Base-by-base conservation (phyloP, 2,329 filamentous ascomycete genomes). In the Pseudocercospora ulei region DNA sequence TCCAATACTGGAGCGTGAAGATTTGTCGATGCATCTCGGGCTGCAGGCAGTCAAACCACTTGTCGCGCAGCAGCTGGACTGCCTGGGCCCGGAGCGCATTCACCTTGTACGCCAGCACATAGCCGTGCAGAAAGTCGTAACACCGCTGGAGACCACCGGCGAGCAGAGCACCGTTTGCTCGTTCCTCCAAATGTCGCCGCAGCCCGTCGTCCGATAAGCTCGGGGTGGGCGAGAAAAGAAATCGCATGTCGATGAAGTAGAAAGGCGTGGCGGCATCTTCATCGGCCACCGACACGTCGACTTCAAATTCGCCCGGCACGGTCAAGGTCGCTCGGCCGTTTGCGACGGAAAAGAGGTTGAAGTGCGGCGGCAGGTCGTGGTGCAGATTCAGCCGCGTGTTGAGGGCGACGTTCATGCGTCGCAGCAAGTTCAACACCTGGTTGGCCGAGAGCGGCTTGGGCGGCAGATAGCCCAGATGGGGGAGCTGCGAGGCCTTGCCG, bases 181-280 rank as follows among this genome's bases (percentile, higher is more conserved):
- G 77, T 11, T 60, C 62, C 57, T 93, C 84, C 18, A 95, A 64
- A 40, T 75, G 73, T 22, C 68, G 65, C 38, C 80, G 73, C 28
- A 92, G 63, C 3, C 66, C 65, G 16, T 80, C 74, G 35, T 66
- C 62, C 0, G 80, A 69, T 5, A 92, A 54, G 3, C 51, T 62
- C 0, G 81, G 71, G 0, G 71, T 66, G 5, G 88, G 88, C 5
- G 67, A 70, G 58, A 93, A 98, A 8, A 78, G 66, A 52, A 93
- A 86, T 43, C 87, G 76, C 53, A 96, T 78, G 59, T 96, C 87
- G 46, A 96, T 82, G 57, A 96, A 94, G 70, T 82, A 95, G 57
- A 93, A 92, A 53, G 92, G 87, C 38, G 82, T 80, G 19, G 77
- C 69, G 11, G 78, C 75, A 49, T 90, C 80, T 56, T 96, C 87